Evolutionary conservation across 148 eudicot species (phyloP).

Genomic region (Chenopodium album): DNA sequence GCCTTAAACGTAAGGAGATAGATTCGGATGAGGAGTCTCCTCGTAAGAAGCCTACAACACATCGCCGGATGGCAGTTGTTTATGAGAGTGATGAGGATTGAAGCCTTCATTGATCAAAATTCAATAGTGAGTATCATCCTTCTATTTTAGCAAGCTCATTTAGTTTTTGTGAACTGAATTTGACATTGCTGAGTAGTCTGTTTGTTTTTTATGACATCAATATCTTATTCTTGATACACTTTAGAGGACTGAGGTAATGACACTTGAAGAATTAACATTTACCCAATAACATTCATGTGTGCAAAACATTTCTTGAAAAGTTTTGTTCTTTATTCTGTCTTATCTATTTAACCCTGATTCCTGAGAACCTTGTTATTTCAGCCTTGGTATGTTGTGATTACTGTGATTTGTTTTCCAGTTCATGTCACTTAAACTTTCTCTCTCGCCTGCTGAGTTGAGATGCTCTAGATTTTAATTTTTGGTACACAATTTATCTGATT

Average conservation of each 20-base stretch:
- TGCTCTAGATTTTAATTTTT: background rate
- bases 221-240: background rate
- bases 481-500: background rate
- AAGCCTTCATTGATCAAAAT: background rate
- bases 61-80: conserved; percentile 77
- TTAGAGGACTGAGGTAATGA: background rate
- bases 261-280: background rate
- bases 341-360: no score
- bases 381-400: background rate
- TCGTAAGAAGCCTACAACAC: conserved; percentile 61
- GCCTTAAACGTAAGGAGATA: conserved; percentile 72
- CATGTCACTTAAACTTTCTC: background rate
- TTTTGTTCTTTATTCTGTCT: background rate
- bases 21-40: conserved; percentile 95
- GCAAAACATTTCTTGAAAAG: background rate
- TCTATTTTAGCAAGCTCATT: background rate
- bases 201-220: background rate
- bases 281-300: background rate
- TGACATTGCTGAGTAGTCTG: background rate
- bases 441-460: background rate
- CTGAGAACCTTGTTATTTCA: background rate
- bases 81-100: conserved; percentile 87
- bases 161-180: background rate
- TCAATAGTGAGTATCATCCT: conserved; percentile 16
- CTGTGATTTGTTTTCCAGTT: background rate